phyloP scores from a whole-genome alignment of 352 stramenopile species.

The Phytophthora macrochlamydospora region DNA sequence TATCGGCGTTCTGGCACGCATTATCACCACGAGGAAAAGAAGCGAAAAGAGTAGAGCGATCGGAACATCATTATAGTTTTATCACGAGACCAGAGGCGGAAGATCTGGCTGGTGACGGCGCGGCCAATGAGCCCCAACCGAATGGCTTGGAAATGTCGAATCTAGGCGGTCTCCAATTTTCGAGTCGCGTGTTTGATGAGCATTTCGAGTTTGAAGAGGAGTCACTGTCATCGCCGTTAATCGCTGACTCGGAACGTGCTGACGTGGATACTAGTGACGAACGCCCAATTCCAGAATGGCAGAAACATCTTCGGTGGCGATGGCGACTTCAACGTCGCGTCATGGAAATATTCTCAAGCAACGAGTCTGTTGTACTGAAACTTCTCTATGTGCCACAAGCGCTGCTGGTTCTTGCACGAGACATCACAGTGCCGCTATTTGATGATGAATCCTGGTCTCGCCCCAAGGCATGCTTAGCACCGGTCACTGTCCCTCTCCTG shows the following conservation, averaged over 20 bases:
- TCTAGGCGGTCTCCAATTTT: conserved; percentile 37
- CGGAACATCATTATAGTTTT: conserved; percentile 45
- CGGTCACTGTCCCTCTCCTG: conserved; percentile 86
- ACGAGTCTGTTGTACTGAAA: conserved; percentile 53
- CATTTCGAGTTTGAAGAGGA: conserved; percentile 65
- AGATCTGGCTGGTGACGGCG: conserved; percentile 13
- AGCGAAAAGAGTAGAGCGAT: conserved; percentile 13
- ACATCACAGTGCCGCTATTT: conserved; percentile 75
- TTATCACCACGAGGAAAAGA: conserved; percentile 41
- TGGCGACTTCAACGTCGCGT: conserved; percentile 65
- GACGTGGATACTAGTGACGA: conserved; percentile 32
- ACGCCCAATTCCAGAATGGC: conserved; percentile 60
- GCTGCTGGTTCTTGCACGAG: conserved; percentile 54
- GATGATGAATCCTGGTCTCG: conserved; percentile 80
- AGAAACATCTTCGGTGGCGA: conserved; percentile 74
- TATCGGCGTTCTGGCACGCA: conserved; percentile 83
- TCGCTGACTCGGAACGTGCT: conserved; percentile 51
- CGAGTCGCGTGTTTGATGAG: conserved; percentile 58
- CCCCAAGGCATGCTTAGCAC: conserved; percentile 81
- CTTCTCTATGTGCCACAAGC: conserved; percentile 56
- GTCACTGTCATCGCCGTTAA: conserved; percentile 62
- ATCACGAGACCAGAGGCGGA: conserved; percentile 40
- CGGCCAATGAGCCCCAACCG: not conserved
- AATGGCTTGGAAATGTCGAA: conserved; percentile 33
- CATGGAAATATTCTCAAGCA: conserved; percentile 43